Evolutionary conservation across 768 basidiomycete genomes (phyloP).

Genomic region (Tubosaeta sp.): DNA sequence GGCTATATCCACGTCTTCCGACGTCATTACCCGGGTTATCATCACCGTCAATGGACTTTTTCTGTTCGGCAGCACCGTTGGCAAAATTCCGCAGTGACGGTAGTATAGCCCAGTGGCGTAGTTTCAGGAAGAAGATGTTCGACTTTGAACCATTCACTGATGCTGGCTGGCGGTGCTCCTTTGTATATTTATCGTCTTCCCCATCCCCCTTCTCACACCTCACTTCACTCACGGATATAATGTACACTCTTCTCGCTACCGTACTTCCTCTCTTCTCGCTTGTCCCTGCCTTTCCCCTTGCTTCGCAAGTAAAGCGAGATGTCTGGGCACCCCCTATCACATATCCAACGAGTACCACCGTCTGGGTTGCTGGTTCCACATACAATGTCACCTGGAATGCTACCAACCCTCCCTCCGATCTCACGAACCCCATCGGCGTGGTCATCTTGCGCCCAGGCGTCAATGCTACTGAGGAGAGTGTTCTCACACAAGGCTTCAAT

Average conservation of each 20-base stretch:
- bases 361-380: constrained; percentile 40
- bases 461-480: constrained; percentile 22
- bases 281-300: constrained; percentile 27
- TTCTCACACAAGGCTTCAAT: constrained; percentile 37
- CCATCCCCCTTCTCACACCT: background rate
- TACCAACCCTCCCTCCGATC: constrained; percentile 37
- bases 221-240: constrained; percentile 11
- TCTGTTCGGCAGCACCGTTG: background rate
- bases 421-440: constrained; percentile 43
- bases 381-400: constrained; percentile 47
- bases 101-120: background rate
- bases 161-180: background rate
- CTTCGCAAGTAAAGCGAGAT: constrained; percentile 31
- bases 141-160: background rate
- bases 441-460: constrained; percentile 38
- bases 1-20: background rate
- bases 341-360: constrained; percentile 32
- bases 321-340: constrained; percentile 46
- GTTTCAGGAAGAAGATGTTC: background rate
- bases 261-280: constrained; percentile 22
- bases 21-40: background rate
- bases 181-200: background rate
- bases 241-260: constrained; percentile 11
- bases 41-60: background rate
- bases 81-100: background rate